A percentile compares a stretch with the other conserved stretches of the same genome.
Conservation (phyloP, 495 filamentous ascomycete species). For the Aspergillus carlsbadensis region DNA sequence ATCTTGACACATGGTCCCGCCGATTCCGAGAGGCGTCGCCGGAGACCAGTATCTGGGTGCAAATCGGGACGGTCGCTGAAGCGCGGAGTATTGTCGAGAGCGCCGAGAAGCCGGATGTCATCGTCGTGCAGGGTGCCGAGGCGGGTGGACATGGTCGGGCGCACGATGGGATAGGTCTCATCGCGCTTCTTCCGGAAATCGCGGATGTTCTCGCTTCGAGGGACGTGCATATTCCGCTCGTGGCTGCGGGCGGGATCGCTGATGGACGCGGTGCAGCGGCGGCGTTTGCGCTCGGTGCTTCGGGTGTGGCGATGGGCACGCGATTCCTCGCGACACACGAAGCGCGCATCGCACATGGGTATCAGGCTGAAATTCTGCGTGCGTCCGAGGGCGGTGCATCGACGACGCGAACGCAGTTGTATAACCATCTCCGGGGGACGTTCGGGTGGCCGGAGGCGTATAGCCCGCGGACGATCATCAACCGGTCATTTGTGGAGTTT, state of each 20-base stretch:
- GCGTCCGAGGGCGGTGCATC: conserved; percentile 60
- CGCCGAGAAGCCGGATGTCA: conserved; percentile 55
- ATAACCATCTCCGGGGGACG: conserved; percentile 68
- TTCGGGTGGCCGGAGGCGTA: conserved; percentile 66
- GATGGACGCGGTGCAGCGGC: conserved; percentile 67
- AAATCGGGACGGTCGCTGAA: conserved; percentile 57
- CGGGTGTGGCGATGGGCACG: conserved; percentile 68
- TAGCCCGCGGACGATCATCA: conserved; percentile 61
- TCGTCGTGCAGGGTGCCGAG: conserved; percentile 73
- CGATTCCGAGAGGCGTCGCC: conserved; percentile 42
- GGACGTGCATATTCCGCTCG: conserved; percentile 45
- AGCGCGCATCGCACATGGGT: conserved; percentile 58
- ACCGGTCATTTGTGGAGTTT: conserved; percentile 60
- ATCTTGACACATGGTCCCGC: conserved; percentile 56
- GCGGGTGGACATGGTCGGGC: conserved; percentile 72
- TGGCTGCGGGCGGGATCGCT: conserved; percentile 72
- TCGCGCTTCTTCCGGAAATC: conserved; percentile 58
- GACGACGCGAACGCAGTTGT: conserved; percentile 67
- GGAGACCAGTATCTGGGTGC: conserved; percentile 59
- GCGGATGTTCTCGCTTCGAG: conserved; percentile 49
- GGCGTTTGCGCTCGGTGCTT: conserved; percentile 64
- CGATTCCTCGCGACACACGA: conserved; percentile 67
- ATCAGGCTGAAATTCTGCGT: conserved; percentile 58
- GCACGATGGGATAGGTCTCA: conserved; percentile 54
- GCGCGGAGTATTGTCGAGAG: conserved; percentile 40